Evolutionary conservation across 345 rosid species (phyloP).

Genomic region (Aquilaria yunnanensis): DNA sequence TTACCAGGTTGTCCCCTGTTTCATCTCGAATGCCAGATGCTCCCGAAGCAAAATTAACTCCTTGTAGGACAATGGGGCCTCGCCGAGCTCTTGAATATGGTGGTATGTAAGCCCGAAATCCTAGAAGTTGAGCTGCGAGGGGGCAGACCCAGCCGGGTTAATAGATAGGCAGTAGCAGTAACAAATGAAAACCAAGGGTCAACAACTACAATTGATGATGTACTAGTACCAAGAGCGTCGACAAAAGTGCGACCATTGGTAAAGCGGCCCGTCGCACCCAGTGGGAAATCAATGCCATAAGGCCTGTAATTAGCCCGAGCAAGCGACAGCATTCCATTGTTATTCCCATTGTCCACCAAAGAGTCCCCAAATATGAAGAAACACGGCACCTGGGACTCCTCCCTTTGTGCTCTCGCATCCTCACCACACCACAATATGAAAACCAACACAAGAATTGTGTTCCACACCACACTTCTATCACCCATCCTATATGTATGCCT

Average conservation of each 20-base stretch:
- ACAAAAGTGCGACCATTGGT: conserved; percentile 80
- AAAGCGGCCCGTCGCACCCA: conserved; percentile 75
- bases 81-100: conserved; percentile 57
- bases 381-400: conserved; percentile 50
- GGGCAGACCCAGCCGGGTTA: no score
- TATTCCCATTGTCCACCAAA: conserved; percentile 88
- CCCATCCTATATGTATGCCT: no score
- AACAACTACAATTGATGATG: no score
- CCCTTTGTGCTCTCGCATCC: no score
- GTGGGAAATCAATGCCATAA: conserved; percentile 83
- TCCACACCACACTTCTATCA: no score
- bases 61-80: conserved; percentile 44
- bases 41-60: conserved; percentile 85
- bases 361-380: conserved; percentile 91
- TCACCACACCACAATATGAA: conserved; percentile 14
- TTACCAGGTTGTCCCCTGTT: conserved; percentile 82
- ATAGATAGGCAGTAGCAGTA: no score
- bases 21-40: conserved; percentile 91
- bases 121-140: conserved; percentile 61
- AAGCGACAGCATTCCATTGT: conserved; percentile 58
- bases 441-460: conserved; percentile 4
- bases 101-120: conserved; percentile 54
- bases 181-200: not conserved
- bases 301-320: conserved; percentile 86
- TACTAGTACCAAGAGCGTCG: conserved; percentile 57